Percentiles rank a stretch among this genome's conserved stretches.
These are phyloP conservation scores for Fonsecaea pedrosoi DNA, from an alignment of 2,329 filamentous ascomycete species.

Conservation along the genomic window DNA sequence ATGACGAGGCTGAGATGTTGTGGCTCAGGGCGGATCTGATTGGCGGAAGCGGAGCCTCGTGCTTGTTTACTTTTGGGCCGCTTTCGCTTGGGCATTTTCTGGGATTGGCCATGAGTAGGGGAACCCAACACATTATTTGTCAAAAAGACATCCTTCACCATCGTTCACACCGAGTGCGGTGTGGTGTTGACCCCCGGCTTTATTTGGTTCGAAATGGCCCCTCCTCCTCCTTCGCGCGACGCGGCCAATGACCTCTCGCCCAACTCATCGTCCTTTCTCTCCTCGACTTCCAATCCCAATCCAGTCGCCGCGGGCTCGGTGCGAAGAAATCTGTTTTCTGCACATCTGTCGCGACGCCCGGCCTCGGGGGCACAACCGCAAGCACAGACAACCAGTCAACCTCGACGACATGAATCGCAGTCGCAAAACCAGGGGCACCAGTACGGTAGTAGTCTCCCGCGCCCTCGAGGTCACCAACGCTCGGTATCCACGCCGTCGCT, in stretches of 20 bases:
- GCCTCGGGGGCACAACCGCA: constrained; percentile 37
- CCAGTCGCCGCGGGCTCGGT: constrained; percentile 43
- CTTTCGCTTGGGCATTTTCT: background rate
- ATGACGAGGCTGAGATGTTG: background rate
- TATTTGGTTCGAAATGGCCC: constrained; percentile 4
- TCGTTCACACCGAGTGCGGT: background rate
- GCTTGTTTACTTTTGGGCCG: background rate
- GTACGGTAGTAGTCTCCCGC: constrained; percentile 9
- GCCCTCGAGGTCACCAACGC: constrained; percentile 23
- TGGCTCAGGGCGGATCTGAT: background rate
- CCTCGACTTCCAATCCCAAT: constrained; percentile 5
- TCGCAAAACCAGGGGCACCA: constrained; percentile 10
- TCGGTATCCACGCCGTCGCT: constrained; percentile 32
- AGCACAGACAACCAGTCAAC: constrained; percentile 19
- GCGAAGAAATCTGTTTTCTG: constrained; percentile 54
- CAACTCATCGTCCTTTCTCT: constrained; percentile 17
- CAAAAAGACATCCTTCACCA: background rate
- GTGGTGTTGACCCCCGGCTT: background rate
- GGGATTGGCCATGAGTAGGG: background rate
- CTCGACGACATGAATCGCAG: constrained; percentile 15
- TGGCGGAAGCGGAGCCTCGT: constrained; percentile 5
- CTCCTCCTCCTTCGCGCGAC: constrained; percentile 13
- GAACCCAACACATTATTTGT: background rate
- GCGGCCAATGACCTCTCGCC: constrained; percentile 18
- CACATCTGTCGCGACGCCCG: constrained; percentile 52